Evolutionary conservation across 345 rosid genomes (phyloP).

Genomic region (Citrus maxima): DNA sequence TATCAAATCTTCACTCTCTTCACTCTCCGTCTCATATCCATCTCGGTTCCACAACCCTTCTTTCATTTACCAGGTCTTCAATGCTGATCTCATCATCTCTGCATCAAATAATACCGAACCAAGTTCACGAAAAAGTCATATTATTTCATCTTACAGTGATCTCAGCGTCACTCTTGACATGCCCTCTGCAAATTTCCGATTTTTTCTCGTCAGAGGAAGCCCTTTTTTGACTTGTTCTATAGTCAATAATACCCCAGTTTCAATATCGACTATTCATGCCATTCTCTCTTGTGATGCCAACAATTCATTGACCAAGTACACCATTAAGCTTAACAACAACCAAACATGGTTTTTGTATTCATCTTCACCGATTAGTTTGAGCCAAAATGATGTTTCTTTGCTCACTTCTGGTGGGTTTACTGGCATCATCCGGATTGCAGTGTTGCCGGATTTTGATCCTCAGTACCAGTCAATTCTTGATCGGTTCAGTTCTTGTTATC

Average conservation of each 20-base stretch:
- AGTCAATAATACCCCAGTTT: slow-evolving; percentile 34
- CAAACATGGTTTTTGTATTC: slow-evolving; percentile 87
- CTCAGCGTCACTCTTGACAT: slow-evolving; percentile 77
- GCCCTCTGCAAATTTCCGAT: slow-evolving; percentile 64
- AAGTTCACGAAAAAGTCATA: slow-evolving; percentile 35
- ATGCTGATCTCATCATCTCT: slow-evolving; percentile 65
- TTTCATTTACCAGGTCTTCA: slow-evolving; percentile 60
- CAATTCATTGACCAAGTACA: slow-evolving; percentile 54
- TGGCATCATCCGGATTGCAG: slow-evolving; percentile 60
- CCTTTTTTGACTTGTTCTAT: slow-evolving; percentile 77
- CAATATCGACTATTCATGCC: slow-evolving; percentile 73
- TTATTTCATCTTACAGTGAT: slow-evolving; percentile 68
- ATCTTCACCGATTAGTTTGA: slow-evolving; percentile 59
- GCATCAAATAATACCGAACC: slow-evolving; percentile 35
- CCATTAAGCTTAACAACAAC: slow-evolving; percentile 61
- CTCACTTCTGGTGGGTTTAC: slow-evolving; percentile 51
- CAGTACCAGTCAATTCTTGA: slow-evolving; percentile 56
- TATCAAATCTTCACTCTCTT: slow-evolving; percentile 55
- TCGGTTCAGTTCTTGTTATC: slow-evolving; percentile 79
- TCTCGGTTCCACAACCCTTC: slow-evolving; percentile 54
- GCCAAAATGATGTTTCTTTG: slow-evolving; percentile 33
- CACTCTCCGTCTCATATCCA: slow-evolving; percentile 77
- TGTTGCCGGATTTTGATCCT: slow-evolving; percentile 47
- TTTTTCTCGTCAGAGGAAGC: slow-evolving; percentile 83
- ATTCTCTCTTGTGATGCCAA: slow-evolving; percentile 53